A percentile compares a stretch with the other conserved stretches of the same genome.
phyloP scores from a whole-genome alignment of 306 rosid species.

The Hippophae tibetana region DNA sequence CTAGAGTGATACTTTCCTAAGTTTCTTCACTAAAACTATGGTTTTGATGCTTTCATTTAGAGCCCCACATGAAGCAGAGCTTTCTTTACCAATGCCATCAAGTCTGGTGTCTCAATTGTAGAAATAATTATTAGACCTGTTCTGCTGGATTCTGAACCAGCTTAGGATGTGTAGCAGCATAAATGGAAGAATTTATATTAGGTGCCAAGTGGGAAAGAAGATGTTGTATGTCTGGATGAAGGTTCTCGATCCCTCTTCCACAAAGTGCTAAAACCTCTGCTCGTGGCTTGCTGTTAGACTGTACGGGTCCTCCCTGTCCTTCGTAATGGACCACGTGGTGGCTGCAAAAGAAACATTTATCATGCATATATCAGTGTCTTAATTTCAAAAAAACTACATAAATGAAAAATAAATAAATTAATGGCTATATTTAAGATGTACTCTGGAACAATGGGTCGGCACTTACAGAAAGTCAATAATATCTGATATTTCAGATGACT shows the following conservation, averaged over 20 bases:
- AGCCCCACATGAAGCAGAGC: neutral
- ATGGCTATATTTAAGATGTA: too few relatives aligned
- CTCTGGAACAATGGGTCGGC: neutral
- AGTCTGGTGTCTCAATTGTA: neutral
- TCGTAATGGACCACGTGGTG: slow-evolving; percentile 85
- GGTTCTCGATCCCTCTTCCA: slow-evolving; percentile 66
- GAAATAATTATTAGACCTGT: neutral
- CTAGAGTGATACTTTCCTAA: neutral
- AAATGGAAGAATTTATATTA: slow-evolving; percentile 64
- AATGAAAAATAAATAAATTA: too few relatives aligned
- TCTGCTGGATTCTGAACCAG: slow-evolving; percentile 54
- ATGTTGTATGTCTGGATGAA: slow-evolving; percentile 83
- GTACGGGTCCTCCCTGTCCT: slow-evolving; percentile 96
- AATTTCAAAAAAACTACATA: too few relatives aligned
- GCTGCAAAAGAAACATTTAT: slow-evolving; percentile 34
- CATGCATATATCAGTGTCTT: slow-evolving; percentile 4
- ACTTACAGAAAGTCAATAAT: slow-evolving; percentile 88
- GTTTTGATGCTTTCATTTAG: neutral
- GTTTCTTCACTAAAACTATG: neutral
- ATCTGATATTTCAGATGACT: slow-evolving; percentile 73
- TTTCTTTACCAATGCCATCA: too few relatives aligned
- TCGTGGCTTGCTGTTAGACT: slow-evolving; percentile 80
- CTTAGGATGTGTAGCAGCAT: slow-evolving; percentile 79
- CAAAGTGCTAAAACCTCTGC: slow-evolving; percentile 63
- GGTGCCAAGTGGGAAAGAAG: slow-evolving; percentile 83